A percentile compares a stretch with the other conserved stretches of the same genome.
These are phyloP conservation scores for carrot (Daucus carota) DNA, from an alignment of 129 eudicot genomes.

Conservation along the genomic window DNA sequence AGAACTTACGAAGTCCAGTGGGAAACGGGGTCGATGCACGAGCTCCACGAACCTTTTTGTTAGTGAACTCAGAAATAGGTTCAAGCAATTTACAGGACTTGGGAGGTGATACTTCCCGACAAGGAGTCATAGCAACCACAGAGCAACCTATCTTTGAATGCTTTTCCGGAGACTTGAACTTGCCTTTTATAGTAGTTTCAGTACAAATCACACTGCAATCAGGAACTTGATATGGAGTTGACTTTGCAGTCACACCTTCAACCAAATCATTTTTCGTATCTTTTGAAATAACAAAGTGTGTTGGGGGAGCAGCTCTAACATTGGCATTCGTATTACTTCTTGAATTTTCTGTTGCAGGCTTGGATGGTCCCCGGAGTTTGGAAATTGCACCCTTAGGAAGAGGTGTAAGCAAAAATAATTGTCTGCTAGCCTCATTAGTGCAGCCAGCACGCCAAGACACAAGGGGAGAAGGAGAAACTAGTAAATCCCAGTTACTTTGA, in stretches of 20 bases:
- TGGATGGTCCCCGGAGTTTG: conserved; percentile 35
- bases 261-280: conserved; percentile 8
- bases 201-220: conserved; percentile 15
- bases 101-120: conserved; percentile 73
- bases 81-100: conserved; percentile 70
- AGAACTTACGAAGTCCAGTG: conserved; percentile 15
- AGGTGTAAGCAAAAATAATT: conserved; percentile 79
- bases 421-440: conserved; percentile 53
- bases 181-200: conserved; percentile 14
- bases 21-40: conserved; percentile 35
- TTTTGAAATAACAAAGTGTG: conserved; percentile 15
- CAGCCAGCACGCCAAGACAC: conserved; percentile 87
- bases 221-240: conserved; percentile 15
- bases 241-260: conserved; percentile 18
- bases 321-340: conserved; percentile 6
- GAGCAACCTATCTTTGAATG: conserved; percentile 18
- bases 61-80: conserved; percentile 38
- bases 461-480: conserved; percentile 92
- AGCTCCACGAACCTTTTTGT: conserved; percentile 24
- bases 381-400: conserved; percentile 48
- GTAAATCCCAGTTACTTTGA: conserved; percentile 30
- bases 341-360: conserved; percentile 20
- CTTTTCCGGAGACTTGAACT: conserved; percentile 38
- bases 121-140: conserved; percentile 58
- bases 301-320: conserved; percentile 12